Evolutionary conservation across 2,329 filamentous ascomycete genomes (phyloP).

Genomic region (Fusarium temperatum): DNA sequence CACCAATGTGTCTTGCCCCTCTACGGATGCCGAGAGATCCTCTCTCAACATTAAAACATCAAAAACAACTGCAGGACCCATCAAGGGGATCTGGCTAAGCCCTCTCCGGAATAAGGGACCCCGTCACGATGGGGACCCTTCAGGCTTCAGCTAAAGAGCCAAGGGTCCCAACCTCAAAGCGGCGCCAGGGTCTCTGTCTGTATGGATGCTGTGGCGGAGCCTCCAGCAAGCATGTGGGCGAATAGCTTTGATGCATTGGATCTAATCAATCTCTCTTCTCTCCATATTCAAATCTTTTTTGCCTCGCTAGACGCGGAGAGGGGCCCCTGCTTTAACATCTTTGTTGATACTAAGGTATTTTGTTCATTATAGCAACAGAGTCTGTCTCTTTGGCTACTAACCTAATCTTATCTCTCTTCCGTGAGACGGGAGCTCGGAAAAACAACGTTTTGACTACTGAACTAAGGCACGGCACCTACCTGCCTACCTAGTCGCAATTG

Average conservation of each 20-base stretch:
- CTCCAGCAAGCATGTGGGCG: conserved; percentile 21
- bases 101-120: not conserved
- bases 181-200: conserved; percentile 4
- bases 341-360: not conserved
- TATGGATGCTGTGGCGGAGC: conserved; percentile 10
- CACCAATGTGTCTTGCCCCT: conserved; percentile 5
- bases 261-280: conserved; percentile 36
- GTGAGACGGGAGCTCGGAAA: conserved; percentile 13
- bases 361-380: not conserved
- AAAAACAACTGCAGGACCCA: conserved; percentile 1
- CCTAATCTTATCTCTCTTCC: conserved; percentile 2
- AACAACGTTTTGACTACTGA: conserved; percentile 25
- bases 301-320: conserved; percentile 3
- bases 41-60: not conserved
- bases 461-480: not conserved
- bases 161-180: not conserved
- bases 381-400: not conserved
- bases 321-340: not conserved
- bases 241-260: conserved; percentile 24
- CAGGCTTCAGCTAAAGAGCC: conserved; percentile 6
- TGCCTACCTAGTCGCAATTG: conserved; percentile 11
- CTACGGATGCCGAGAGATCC: not conserved
- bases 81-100: conserved; percentile 16
- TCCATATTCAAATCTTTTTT: not conserved
- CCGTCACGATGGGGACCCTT: not conserved